phyloP scores from a whole-genome alignment of 495 filamentous ascomycete species.

The Sordaria brevicollis region DNA sequence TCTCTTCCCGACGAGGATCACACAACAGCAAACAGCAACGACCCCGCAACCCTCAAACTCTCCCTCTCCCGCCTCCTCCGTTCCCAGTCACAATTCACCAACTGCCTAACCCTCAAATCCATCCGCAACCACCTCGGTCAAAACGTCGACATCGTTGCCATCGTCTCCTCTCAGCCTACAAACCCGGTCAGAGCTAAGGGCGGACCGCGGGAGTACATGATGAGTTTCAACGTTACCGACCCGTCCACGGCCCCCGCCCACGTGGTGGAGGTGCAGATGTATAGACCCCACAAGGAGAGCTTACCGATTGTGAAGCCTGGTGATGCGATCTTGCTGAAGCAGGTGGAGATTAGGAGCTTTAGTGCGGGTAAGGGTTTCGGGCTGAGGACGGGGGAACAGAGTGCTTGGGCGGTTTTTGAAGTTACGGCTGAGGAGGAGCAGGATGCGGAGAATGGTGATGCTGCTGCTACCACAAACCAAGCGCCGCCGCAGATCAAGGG shows the following conservation, averaged over 20 bases:
- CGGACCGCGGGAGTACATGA: conserved; percentile 58
- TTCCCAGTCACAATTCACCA: conserved; percentile 50
- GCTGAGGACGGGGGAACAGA: conserved; percentile 30
- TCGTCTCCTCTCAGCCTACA: conserved; percentile 48
- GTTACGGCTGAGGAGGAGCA: not conserved
- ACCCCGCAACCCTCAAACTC: conserved; percentile 24
- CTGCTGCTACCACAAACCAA: not conserved
- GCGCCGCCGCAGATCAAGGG: conserved; percentile 36
- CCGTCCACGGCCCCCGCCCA: conserved; percentile 36
- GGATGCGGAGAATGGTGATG: not conserved
- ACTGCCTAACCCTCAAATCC: conserved; percentile 57
- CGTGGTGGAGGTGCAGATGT: conserved; percentile 55
- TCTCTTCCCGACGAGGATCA: not conserved
- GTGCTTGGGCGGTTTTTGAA: conserved; percentile 56
- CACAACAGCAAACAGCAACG: not conserved
- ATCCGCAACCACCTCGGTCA: conserved; percentile 46
- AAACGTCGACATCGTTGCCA: conserved; percentile 54
- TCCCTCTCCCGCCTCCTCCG: conserved; percentile 39
- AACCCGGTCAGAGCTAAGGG: conserved; percentile 49
- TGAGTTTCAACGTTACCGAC: conserved; percentile 63
- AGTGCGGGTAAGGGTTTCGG: conserved; percentile 38
- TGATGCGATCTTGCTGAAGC: conserved; percentile 64
- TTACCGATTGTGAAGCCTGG: conserved; percentile 61
- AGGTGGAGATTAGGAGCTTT: conserved; percentile 62
- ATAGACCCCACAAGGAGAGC: conserved; percentile 59